Base-by-base conservation (phyloP, 2,329 filamentous ascomycete genomes). In the Colletotrichum sublineola region DNA sequence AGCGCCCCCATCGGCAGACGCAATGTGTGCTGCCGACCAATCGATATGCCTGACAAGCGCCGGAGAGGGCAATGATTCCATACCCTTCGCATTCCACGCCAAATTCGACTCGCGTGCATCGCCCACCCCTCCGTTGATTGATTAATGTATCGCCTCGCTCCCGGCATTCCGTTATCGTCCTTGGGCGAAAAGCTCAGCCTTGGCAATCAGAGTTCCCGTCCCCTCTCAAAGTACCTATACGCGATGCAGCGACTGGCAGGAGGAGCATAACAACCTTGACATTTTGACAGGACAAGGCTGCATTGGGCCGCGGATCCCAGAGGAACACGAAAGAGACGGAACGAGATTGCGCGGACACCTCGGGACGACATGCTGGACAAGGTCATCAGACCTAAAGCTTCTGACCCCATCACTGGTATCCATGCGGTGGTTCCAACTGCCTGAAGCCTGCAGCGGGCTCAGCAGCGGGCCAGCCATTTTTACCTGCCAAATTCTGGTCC, bases 361-460 rank as follows among this genome's bases (percentile, higher is more conserved):
- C 71, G 71, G 71, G 48, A 73, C 36, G 53, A 67, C 57, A 56
- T 62, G 66, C 48, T 67, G 64, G 68, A 73, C 68, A 67, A 56
- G 68, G 71, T 73, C 71, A 73, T 63, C 67, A 71, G 71, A 73
- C 71, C 71, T 68, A 73, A 65, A 62, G 66, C 70, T 73, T 70
- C 70, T 73, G 70, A 62, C 70, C 61, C 61, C 67, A 65, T 73
- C 50, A 70, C 61, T 15, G 40, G 29, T 46, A 60, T n/a, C 70
- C 70, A 70, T 73, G 70, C 57, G 42, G 48, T 67, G 62, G 63
- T 71, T 66, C 62, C 57, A 29, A 67, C 71, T 63, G 62, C 67
- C 68, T 73, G 71, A 73, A 71, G 71, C 56, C 56, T 73, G 67
- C 71, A 70, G 66, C 60, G 60, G 20, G 20, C 29, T 40, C 46